Base-by-base conservation (phyloP, 306 rosid species). In the Fagus crenata region DNA sequence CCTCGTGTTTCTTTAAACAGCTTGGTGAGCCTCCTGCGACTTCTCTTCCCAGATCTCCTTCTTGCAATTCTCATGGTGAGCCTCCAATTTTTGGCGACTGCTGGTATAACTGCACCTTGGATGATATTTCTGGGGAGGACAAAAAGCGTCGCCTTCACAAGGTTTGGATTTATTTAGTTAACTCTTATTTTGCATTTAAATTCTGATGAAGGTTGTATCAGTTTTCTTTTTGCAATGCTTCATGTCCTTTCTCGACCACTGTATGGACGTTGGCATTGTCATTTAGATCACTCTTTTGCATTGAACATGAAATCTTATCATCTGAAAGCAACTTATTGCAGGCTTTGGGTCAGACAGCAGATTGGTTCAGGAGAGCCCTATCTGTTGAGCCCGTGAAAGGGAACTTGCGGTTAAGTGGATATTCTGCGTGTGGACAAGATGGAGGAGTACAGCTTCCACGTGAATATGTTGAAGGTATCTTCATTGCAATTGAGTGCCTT, bases 371-470 rank as follows among this genome's bases (percentile, higher is more conserved):
- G 87, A 85, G 95, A 83, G 96, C 97, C 67, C 84, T 95, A 73
- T 94, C 96, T 39, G 98, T 96, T 60, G 99, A 96, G 77, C 99
- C 97, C 46, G 99, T 96, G 71, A 96, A 92, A 80, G 97, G 98
- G 78, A 96, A 89, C 83, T 86, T 96, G 87, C 87, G 90, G 76
- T 85, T 96, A 84, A 96, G 98, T 81, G 99, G 99, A 58, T 96
- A 96, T 84, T 96, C 99, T 49, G 99, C 99, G 41, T 96, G 99
- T 17, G 99, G 99, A 39, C 99, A 96, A 86, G 99, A 96, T 81
- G 99, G 99, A 75, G 99, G 99, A 3, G 99, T 96, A 80, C 98
- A 92, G 84, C 89, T 96, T 78, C 98, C 99, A 54, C 96, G 71
- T 67, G 89, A 87, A 86, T 96, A 96, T 85, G 91, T 92, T 65